Conservation (phyloP, 257 asterid species). For the Primulina eburnea region DNA sequence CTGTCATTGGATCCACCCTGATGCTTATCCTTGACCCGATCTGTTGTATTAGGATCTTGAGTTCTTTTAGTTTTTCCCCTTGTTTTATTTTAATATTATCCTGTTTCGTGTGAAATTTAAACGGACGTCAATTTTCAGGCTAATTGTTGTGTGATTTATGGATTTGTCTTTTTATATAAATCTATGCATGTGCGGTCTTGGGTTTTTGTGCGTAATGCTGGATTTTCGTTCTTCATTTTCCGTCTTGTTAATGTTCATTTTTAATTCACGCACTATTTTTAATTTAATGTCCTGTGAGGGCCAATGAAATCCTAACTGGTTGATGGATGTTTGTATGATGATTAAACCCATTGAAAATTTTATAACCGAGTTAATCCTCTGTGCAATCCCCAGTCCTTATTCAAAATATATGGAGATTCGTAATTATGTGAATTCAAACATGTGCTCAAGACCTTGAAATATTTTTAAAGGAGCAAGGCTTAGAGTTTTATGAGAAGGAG, state of each 20-base stretch:
- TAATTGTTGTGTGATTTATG: too few species aligned
- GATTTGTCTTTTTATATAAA: not conserved
- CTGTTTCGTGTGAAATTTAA: not conserved
- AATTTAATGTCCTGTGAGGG: not conserved
- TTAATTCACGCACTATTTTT: too few species aligned
- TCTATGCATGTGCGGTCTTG: not conserved
- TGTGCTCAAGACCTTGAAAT: not conserved
- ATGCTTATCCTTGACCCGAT: conserved; percentile 12
- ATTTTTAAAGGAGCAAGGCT: not conserved
- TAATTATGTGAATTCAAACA: not conserved
- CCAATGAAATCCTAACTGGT: not conserved
- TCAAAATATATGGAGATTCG: not conserved
- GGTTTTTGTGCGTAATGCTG: not conserved
- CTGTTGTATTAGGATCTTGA: conserved; percentile 7
- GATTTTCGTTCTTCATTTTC: not conserved
- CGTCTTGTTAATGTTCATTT: too few species aligned
- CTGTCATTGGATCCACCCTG: not conserved
- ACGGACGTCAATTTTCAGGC: not conserved
- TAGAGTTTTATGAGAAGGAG: not conserved
- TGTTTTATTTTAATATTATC: not conserved
- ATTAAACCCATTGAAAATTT: not conserved
- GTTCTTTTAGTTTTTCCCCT: not conserved
- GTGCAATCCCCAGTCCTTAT: not conserved
- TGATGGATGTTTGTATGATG: not conserved
- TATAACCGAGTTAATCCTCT: not conserved